phyloP scores from a whole-genome alignment of 192 early-diverging fungal genomes.

The Backusella morwellensis region DNA sequence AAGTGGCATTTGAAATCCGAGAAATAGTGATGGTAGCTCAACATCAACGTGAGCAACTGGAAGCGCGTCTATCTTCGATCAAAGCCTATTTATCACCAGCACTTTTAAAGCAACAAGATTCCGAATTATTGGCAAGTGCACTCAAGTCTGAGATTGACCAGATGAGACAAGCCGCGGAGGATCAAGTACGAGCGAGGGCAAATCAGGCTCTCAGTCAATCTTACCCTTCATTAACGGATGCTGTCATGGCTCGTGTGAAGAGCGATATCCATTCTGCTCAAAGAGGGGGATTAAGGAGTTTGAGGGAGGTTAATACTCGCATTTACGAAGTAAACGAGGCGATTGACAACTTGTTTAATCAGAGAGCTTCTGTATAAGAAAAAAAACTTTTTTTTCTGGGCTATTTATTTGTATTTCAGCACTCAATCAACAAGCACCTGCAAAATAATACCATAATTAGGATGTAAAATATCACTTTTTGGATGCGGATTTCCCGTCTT shows the following conservation, averaged over 20 bases:
- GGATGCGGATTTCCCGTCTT: too few species aligned
- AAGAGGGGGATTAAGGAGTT: neutral
- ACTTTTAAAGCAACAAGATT: neutral
- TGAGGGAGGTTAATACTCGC: neutral
- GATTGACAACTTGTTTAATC: neutral
- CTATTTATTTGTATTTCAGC: too few species aligned
- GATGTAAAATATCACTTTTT: too few species aligned
- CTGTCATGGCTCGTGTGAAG: neutral
- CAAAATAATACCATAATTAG: too few species aligned
- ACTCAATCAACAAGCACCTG: too few species aligned
- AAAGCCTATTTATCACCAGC: neutral
- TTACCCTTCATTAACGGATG: neutral
- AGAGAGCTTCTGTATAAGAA: neutral
- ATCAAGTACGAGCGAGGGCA: conserved; percentile 1
- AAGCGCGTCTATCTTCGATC: neutral
- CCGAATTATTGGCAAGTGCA: conserved; percentile 4
- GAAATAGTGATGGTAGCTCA: neutral
- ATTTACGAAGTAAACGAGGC: conserved; percentile 1
- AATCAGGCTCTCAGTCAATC: neutral
- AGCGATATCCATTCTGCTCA: neutral
- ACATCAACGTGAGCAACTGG: neutral
- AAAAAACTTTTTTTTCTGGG: neutral
- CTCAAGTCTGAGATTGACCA: neutral
- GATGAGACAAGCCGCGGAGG: neutral
- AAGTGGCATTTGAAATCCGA: neutral